Evolutionary conservation across 2,329 filamentous ascomycete genomes (phyloP).

Genomic region (Zymoseptoria ardabiliae): DNA sequence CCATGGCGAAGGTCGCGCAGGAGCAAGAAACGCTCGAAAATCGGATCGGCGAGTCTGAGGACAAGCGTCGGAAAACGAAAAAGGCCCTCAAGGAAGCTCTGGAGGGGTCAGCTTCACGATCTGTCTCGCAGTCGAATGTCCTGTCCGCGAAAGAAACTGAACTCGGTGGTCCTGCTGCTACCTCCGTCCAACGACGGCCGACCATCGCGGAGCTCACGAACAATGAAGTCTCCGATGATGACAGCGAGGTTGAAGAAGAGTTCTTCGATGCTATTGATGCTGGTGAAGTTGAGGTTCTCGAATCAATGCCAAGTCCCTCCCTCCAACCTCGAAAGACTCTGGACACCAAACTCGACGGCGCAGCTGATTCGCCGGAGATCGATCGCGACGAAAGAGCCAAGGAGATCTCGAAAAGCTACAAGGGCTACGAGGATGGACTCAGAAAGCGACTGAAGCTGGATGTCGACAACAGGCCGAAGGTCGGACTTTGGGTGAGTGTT

Average conservation of each 20-base stretch:
- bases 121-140: conserved; percentile 1
- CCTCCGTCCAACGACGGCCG: conserved; percentile 49
- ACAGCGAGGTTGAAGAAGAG: conserved; percentile 80
- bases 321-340: conserved; percentile 15
- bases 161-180: conserved; percentile 18
- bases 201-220: conserved; percentile 63
- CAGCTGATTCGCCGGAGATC: conserved; percentile 32
- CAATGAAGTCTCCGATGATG: conserved; percentile 62
- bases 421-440: conserved; percentile 84
- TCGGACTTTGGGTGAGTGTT: conserved; percentile 81
- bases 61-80: conserved; percentile 84
- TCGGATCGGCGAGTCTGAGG: conserved; percentile 79
- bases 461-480: conserved; percentile 83
- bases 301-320: conserved; percentile 51
- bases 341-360: conserved; percentile 35
- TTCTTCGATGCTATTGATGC: conserved; percentile 97
- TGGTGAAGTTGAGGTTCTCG: conserved; percentile 75
- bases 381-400: conserved; percentile 40
- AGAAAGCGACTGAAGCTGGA: conserved; percentile 78
- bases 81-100: conserved; percentile 80
- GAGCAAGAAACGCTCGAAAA: conserved; percentile 90
- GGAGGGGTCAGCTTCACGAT: conserved; percentile 38
- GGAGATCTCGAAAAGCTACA: conserved; percentile 71
- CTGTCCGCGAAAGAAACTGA: conserved; percentile 3
- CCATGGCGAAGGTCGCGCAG: conserved; percentile 91